Percentiles rank a stretch among this genome's conserved stretches.
These are phyloP conservation scores for Xylaria arbuscula DNA, from an alignment of 2,329 filamentous ascomycete species.

Conservation along the genomic window DNA sequence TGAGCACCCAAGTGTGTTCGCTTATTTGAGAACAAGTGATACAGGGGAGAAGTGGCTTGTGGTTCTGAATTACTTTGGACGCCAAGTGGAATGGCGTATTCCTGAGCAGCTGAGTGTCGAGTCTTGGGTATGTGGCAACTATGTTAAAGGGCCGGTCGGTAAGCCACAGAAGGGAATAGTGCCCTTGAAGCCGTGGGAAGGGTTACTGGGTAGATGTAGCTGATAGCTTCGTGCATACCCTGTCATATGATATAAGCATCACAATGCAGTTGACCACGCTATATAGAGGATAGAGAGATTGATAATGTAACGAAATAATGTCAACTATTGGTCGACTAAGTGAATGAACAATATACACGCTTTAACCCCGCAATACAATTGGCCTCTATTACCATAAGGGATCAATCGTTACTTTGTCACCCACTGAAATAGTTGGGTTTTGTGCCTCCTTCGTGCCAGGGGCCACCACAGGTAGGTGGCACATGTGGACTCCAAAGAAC, in stretches of 20 bases:
- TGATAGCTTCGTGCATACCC: background rate
- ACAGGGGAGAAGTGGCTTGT: slow-evolving; percentile 47
- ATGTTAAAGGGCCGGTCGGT: slow-evolving; percentile 3
- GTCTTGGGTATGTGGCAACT: slow-evolving; percentile 25
- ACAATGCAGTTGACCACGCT: background rate
- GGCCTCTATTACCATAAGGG: slow-evolving; percentile 27
- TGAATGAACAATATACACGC: background rate
- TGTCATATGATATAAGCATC: background rate
- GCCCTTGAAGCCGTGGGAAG: slow-evolving; percentile 29
- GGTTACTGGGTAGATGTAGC: slow-evolving; percentile 18
- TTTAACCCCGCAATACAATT: background rate
- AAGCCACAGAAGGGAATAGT: slow-evolving; percentile 22
- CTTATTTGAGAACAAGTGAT: slow-evolving; percentile 44
- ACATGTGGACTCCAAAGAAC: slow-evolving; percentile 87
- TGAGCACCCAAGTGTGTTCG: slow-evolving; percentile 42
- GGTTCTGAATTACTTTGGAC: slow-evolving; percentile 38
- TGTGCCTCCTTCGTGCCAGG: slow-evolving; percentile 47
- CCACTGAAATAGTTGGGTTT: slow-evolving; percentile 61
- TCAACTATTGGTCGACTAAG: background rate
- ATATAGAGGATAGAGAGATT: background rate
- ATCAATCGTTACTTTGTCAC: slow-evolving; percentile 54
- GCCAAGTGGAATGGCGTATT: slow-evolving; percentile 26
- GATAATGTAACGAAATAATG: background rate
- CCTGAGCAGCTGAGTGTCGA: slow-evolving; percentile 6
- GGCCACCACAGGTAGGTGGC: slow-evolving; percentile 52